Percentiles rank a stretch among this genome's conserved stretches.
phyloP scores from a whole-genome alignment of 2,329 filamentous ascomycete species.

The Fusarium continuum region DNA sequence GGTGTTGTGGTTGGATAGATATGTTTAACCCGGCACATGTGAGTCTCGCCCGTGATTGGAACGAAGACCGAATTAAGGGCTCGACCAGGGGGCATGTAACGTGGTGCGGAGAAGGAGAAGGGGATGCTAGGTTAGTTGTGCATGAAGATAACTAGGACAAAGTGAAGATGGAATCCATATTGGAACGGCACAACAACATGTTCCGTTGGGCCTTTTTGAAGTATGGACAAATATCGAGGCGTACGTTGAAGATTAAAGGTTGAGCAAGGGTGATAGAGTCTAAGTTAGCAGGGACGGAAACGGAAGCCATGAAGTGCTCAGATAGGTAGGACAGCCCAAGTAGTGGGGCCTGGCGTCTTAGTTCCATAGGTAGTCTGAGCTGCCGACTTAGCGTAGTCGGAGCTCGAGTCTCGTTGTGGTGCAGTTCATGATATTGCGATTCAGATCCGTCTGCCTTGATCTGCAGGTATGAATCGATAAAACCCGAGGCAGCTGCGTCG shows the following conservation, averaged over 20 bases:
- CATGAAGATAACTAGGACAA: background rate
- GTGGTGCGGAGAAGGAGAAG: conserved; percentile 2
- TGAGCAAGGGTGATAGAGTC: conserved; percentile 11
- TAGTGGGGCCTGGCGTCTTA: conserved; percentile 25
- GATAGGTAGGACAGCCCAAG: conserved; percentile 26
- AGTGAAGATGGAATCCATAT: background rate
- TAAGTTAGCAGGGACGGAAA: conserved; percentile 18
- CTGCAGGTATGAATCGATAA: background rate
- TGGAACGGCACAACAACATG: background rate
- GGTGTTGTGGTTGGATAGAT: conserved; percentile 24
- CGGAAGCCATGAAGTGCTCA: conserved; percentile 29
- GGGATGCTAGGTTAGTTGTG: background rate
- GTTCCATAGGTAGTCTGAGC: no score
- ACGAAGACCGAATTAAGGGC: conserved; percentile 23
- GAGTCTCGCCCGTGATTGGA: conserved; percentile 23
- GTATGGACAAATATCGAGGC: background rate
- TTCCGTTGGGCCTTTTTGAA: conserved; percentile 2
- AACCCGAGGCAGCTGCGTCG: background rate
- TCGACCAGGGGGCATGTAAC: conserved; percentile 11
- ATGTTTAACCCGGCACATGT: conserved; percentile 30
- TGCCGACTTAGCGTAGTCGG: no score
- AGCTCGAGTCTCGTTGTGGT: no score
- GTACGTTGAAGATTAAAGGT: conserved; percentile 5
- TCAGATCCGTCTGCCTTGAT: background rate
- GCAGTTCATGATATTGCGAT: background rate